Evolutionary conservation across 768 basidiomycete species (phyloP), one percentile per base, ranked within the genome.

Genomic region (Lactarius indigo): DNA sequence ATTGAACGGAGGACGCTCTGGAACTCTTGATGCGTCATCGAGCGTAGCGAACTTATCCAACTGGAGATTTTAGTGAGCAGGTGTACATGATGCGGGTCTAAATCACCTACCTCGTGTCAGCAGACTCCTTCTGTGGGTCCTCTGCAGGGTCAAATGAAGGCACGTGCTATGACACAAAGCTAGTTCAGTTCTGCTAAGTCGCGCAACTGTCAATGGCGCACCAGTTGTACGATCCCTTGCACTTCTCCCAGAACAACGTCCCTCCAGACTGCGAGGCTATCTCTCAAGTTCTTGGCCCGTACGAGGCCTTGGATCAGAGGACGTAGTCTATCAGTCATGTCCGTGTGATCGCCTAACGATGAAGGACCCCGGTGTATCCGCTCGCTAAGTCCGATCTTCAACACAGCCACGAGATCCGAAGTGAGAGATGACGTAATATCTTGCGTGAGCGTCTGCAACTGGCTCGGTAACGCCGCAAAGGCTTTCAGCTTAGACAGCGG

Each of bases 341-440:
- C 74, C 71, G 47, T 18, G 33, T 59, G 44, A 13, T 57, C 52
- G 9, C n/a, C 39, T 3, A 58, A 28, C 10, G n/a, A 58, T 2
- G 57, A 44, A 10, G 2, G 30, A 17, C 28, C 47, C 17, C 26
- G 41, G 33, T 61, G 70, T 33, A 85, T 80, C 23, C 87, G 83
- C 57, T 84, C 81, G 3, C 83, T 77, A 39, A 95, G 78, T 75
- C 93, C 92, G 57, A 81, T 79, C 57, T 84, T 82, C 33, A 96
- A 81, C 3, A 89, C 83, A 30, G 81, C 80, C n/a, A 92, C 85
- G 2, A 96, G 79, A 73, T 96, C 94, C 20, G 84, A 80, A 7
- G 92, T 87, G 28, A 97, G 79, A 0, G 91, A 90, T 2, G 83
- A 79, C 0, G 90, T 85, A 69, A 97, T 92, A 72, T 94, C 87